These are phyloP conservation scores for Thalassia testudinum DNA, from an alignment of 116 monocot genomes.

Conservation along the genomic window DNA sequence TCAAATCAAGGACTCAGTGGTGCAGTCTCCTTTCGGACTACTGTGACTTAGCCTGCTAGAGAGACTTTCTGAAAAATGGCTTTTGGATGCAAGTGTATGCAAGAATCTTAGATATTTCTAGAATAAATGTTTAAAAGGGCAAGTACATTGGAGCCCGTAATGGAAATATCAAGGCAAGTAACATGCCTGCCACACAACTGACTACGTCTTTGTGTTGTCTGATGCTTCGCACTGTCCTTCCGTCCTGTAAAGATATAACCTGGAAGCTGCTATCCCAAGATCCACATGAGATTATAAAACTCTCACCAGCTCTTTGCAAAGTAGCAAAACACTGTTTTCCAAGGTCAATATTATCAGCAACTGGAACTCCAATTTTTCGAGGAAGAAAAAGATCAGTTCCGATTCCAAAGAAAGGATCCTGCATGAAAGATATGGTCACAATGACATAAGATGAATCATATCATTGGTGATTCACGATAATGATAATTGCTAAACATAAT, in stretches of 20 bases:
- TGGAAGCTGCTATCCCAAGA: slow-evolving; percentile 99
- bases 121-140: too few relatives aligned
- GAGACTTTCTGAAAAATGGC: too few relatives aligned
- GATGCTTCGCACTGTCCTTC: slow-evolving; percentile 71
- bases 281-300: slow-evolving; percentile 78
- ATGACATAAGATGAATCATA: not conserved
- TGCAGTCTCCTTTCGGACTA: too few relatives aligned
- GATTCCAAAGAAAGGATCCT: slow-evolving; percentile 97
- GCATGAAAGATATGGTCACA: slow-evolving; percentile 1
- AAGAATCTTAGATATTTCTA: too few relatives aligned
- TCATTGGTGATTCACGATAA: too few relatives aligned
- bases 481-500: too few relatives aligned
- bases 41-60: too few relatives aligned
- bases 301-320: slow-evolving; percentile 58
- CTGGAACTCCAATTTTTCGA: slow-evolving; percentile 59
- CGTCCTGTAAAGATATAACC: slow-evolving; percentile 79
- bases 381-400: slow-evolving; percentile 67
- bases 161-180: not conserved
- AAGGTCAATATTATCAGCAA: slow-evolving; percentile 70
- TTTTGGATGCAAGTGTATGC: too few relatives aligned
- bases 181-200: slow-evolving; percentile 89
- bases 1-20: too few relatives aligned
- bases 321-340: slow-evolving; percentile 59
- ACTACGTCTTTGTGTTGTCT: slow-evolving; percentile 95
- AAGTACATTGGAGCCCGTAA: too few relatives aligned